A percentile compares a stretch with the other conserved stretches of the same genome.
phyloP scores from a whole-genome alignment of 768 basidiomycete genomes.

The Suillus subluteus region DNA sequence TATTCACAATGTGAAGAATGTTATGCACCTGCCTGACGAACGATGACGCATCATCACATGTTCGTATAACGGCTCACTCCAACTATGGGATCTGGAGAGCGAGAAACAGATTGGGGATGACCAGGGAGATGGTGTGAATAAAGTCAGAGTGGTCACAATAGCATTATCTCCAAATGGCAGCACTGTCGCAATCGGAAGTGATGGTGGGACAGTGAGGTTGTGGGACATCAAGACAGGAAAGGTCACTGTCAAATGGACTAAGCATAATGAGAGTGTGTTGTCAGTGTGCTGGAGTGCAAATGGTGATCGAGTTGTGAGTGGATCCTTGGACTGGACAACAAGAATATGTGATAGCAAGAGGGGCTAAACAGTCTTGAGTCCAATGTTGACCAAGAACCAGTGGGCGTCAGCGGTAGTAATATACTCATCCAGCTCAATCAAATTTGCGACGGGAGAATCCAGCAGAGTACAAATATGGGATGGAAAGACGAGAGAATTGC shows the following conservation, averaged over 20 bases:
- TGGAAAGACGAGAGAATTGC: background rate
- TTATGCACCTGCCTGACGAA: too few species aligned
- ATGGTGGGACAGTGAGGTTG: too few species aligned
- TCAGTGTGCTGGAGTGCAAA: background rate
- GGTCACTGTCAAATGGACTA: background rate
- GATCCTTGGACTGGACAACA: background rate
- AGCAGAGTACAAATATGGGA: background rate
- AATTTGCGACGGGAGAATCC: background rate
- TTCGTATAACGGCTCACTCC: too few species aligned
- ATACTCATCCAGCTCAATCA: background rate
- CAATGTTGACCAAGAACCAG: background rate
- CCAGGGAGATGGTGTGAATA: too few species aligned
- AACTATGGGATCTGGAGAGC: too few species aligned
- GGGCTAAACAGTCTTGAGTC: background rate
- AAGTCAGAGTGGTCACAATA: too few species aligned
- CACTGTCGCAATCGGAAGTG: too few species aligned
- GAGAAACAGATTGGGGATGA: too few species aligned
- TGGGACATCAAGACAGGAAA: background rate
- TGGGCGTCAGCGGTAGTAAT: too few species aligned
- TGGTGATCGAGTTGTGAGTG: background rate
- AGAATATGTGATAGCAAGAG: background rate
- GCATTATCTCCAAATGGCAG: too few species aligned
- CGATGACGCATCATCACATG: too few species aligned
- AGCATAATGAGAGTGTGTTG: background rate
- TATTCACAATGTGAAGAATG: too few species aligned